Evolutionary conservation across 345 rosid species (phyloP).

Genomic region (Bretschneidera sinensis): DNA sequence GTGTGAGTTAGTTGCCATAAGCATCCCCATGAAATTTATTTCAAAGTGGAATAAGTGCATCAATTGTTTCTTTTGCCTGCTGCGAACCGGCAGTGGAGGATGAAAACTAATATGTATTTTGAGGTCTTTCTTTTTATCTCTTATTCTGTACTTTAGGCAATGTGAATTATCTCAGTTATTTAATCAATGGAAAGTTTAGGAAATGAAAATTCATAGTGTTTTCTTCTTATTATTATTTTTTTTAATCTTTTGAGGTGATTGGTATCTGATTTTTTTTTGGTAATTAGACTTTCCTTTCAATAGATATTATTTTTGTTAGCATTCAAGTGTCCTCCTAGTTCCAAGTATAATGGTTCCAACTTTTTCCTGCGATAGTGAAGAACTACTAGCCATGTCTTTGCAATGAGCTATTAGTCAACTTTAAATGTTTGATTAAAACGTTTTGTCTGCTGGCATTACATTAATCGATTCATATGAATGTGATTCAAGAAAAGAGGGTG

Average conservation of each 20-base stretch:
- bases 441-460: too few relatives aligned
- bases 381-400: not conserved
- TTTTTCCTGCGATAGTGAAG: too few relatives aligned
- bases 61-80: constrained; percentile 18
- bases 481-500: too few relatives aligned
- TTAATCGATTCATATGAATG: too few relatives aligned
- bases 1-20: constrained; percentile 16
- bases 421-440: too few relatives aligned
- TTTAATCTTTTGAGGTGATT: constrained; percentile 10
- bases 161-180: constrained; percentile 10
- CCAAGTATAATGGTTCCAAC: too few relatives aligned
- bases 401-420: too few relatives aligned
- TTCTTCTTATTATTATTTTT: too few relatives aligned
- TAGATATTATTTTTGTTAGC: not conserved
- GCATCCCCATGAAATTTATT: constrained; percentile 26
- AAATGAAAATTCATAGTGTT: constrained; percentile 12
- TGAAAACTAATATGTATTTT: constrained; percentile 17
- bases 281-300: constrained; percentile 4
- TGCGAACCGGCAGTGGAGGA: constrained; percentile 15
- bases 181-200: constrained; percentile 11
- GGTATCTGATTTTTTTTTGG: not conserved
- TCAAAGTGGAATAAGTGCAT: constrained; percentile 23
- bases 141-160: constrained; percentile 15
- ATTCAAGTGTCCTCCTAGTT: not conserved
- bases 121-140: not conserved